Base-by-base conservation (phyloP, 139 green algal genomes). In the Picochlorum costavermella region DNA sequence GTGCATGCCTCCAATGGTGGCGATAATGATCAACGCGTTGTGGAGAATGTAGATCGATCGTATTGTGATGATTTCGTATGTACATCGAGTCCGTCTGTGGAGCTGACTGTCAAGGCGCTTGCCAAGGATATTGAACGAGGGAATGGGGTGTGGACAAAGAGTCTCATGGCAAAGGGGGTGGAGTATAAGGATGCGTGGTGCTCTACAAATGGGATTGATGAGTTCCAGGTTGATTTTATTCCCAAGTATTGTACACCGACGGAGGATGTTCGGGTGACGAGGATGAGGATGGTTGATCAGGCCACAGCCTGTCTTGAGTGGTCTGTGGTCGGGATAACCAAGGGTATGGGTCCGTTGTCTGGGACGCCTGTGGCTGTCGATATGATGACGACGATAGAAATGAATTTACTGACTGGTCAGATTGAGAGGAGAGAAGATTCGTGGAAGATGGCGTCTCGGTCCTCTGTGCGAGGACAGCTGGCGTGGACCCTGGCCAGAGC, bases 51-150 rank as follows among this genome's bases (percentile, higher is more conserved):
- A 4, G 13, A 68, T 25, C 45, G 37, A 2, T 46, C 72, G 23
- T 90, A 85, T 56, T 90, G 84, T 62, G 78, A 89, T 51, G 83
- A 91, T 11, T 91, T 91, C 31, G 78, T 80, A 16, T 91, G 84
- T 73, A 91, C 75, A 10, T 72, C 44, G 25, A 78, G 62, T 5
- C 84, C 84, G 1, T 67, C 77, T 3, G 83, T 91, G 53, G 84
- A 91, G 71, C 59, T 77, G 55, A 86, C 73, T 6, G 70, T 91
- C 12, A 63, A 79, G 17, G 46, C 63, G 20, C 55, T 89, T 23
- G 78, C 84, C 1, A 57, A 60, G 4, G 81, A 86, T 63, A 50
- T 83, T 16, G 29, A 71, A 45, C 65, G 77, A 5, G 64, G 58
- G 2, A 70, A 70, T 43, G 65, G 71, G 16, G 63, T 58, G 5